These are phyloP conservation scores for Xerocomellus dryophilus DNA, from an alignment of 768 basidiomycete species.

Conservation along the genomic window DNA sequence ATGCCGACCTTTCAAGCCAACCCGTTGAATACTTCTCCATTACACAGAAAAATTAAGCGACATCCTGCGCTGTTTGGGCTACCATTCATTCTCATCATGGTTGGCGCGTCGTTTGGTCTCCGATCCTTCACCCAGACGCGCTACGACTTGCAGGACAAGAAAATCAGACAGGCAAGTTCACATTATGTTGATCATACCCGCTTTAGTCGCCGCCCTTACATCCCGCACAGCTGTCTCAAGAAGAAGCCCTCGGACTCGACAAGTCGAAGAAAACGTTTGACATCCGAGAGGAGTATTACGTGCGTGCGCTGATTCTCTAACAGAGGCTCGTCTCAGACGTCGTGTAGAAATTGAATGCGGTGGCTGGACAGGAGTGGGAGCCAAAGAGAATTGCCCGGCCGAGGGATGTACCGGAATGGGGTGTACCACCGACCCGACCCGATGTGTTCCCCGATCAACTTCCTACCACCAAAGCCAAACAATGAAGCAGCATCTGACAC, in stretches of 20 bases:
- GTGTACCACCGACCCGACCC: constrained; percentile 60
- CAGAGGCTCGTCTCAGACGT: not conserved
- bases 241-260: constrained; percentile 74
- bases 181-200: no score
- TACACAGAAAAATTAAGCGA: constrained; percentile 45
- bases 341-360: constrained; percentile 56
- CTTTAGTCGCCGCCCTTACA: not conserved
- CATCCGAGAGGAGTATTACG: constrained; percentile 94
- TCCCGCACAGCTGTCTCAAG: constrained; percentile 56
- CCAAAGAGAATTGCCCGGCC: constrained; percentile 80
- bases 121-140: constrained; percentile 82
- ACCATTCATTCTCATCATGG: constrained; percentile 83
- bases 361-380: constrained; percentile 76
- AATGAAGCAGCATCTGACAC: not conserved
- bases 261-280: constrained; percentile 78
- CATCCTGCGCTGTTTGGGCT: constrained; percentile 78
- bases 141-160: constrained; percentile 85
- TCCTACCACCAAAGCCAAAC: not conserved
- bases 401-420: constrained; percentile 91
- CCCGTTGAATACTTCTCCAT: constrained; percentile 26
- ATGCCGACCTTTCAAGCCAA: constrained; percentile 55
- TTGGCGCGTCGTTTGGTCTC: constrained; percentile 82
- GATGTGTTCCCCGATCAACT: constrained; percentile 27
- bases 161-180: constrained; percentile 60
- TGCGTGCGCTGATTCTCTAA: constrained; percentile 42